Base-by-base conservation (phyloP, 1,284 basidiomycete genomes). In the Porphyrellus sp. region DNA sequence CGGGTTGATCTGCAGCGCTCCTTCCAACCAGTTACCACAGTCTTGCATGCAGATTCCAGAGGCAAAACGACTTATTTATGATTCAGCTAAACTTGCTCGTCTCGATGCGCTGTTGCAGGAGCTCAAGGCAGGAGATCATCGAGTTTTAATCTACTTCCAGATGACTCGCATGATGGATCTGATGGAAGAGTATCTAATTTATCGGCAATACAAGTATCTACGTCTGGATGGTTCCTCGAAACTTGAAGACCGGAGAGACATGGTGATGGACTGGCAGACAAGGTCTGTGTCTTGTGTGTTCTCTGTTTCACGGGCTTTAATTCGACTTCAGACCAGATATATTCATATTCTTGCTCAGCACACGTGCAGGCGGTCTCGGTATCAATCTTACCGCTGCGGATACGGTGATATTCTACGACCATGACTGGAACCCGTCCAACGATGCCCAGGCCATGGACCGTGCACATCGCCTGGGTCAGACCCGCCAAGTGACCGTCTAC, bases 101-200 rank as follows among this genome's bases (percentile, higher is more conserved):
- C 79, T 99, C 44, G 97, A 99, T 70, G 69, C 78, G 21, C 77
- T 99, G 27, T 77, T 99, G 11, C 89, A 93, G 57, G 91, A 98
- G 66, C 83, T 99, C 57, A 99, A 98, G 74, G 80, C 85, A 30
- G 90, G 87, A 11, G 95, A 95, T 51, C 97, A 99, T 72, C 86
- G 95, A 44, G 94, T 98, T 21, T 75, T 99, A 60, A 82, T 99
- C 47, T 99, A 99, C 76, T 99, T 98, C 86, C 97, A 99, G 73
- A 99, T 99, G 97, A 99, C 97, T 23, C 84, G 89, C 59, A 99
- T 99, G 97, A 98, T 99, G 85, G 96, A 99, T 69, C 77, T 99
- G 54, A 96, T 99, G 85, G 97, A 99, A 70, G 97, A 99, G 70
- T 99, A 98, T 71, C 78, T 99, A 51, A 94, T 98, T 61, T 98